Percentiles rank a stretch among this genome's conserved stretches.
phyloP scores from a whole-genome alignment of 192 early-diverging fungal species.

The Podila epigama region DNA sequence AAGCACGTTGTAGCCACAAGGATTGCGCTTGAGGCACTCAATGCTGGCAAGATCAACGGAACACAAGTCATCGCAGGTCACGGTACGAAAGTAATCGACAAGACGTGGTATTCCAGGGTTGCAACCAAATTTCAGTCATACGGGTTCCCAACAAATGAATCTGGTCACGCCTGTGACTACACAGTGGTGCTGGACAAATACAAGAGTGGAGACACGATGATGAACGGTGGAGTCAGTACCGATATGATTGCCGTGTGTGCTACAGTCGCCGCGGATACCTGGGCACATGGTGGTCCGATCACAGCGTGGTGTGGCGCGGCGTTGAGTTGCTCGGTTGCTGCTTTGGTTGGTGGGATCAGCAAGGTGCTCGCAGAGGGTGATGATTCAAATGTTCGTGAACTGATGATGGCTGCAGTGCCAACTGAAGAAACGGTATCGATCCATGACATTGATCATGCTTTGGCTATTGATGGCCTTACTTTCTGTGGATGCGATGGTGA shows the following conservation, averaged over 20 bases:
- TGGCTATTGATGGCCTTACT: not conserved
- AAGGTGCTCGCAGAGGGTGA: not conserved
- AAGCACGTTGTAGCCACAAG: slow-evolving; percentile 2
- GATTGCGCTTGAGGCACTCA: not conserved
- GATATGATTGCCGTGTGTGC: not conserved
- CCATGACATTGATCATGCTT: not conserved
- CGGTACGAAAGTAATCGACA: slow-evolving; percentile 1
- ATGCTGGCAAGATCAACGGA: not conserved
- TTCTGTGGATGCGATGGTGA: not conserved
- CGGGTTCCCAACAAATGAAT: not conserved
- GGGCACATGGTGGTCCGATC: slow-evolving; percentile 1
- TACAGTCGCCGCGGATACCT: not conserved
- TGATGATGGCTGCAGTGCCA: not conserved
- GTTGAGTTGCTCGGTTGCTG: slow-evolving; percentile 6
- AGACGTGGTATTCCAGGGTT: not conserved
- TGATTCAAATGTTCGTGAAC: not conserved
- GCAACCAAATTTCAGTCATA: not conserved
- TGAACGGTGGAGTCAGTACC: slow-evolving; percentile 1
- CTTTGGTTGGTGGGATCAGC: not conserved
- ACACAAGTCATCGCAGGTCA: not conserved
- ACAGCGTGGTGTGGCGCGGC: not conserved
- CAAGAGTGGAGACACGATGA: not conserved
- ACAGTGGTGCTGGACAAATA: not conserved
- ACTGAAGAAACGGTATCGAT: slow-evolving; percentile 4
- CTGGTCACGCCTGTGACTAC: not conserved